These are phyloP conservation scores for Pezicula neosporulosa DNA, from an alignment of 2,329 filamentous ascomycete species.

Conservation along the genomic window DNA sequence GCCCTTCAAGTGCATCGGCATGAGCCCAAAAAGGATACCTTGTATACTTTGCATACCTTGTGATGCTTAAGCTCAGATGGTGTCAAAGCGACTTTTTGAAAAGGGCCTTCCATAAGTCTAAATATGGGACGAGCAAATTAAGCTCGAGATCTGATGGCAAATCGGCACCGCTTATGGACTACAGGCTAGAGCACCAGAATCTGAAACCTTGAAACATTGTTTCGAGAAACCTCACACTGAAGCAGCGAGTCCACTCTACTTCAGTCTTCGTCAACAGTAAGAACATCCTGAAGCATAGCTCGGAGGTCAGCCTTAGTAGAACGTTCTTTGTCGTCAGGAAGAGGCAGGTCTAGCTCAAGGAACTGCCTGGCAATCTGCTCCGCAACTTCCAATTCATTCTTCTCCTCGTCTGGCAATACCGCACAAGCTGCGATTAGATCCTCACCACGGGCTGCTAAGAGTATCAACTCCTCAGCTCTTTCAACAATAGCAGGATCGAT, in stretches of 20 bases:
- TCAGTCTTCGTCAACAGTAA: constrained; percentile 12
- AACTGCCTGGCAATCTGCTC: constrained; percentile 58
- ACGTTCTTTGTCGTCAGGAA: constrained; percentile 8
- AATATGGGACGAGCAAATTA: no score
- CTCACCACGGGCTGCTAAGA: constrained; percentile 66
- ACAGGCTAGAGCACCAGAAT: no score
- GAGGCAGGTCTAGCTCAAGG: constrained; percentile 35
- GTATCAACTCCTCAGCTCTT: constrained; percentile 70
- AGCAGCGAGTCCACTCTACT: not conserved
- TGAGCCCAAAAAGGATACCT: no score
- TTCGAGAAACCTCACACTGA: no score
- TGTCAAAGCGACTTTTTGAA: no score
- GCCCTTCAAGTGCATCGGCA: no score
- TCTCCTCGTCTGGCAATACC: constrained; percentile 60
- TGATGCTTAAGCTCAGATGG: no score
- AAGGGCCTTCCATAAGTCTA: no score
- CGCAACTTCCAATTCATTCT: constrained; percentile 63
- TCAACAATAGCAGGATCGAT: constrained; percentile 69
- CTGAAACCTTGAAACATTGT: no score
- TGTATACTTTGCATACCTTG: no score
- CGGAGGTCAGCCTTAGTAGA: constrained; percentile 17
- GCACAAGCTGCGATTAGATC: constrained; percentile 74
- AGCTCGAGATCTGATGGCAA: no score
- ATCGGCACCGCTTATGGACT: no score
- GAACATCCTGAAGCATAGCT: constrained; percentile 23